Conservation (phyloP, 495 filamentous ascomycete species). For the Neurospora tetraspora region DNA sequence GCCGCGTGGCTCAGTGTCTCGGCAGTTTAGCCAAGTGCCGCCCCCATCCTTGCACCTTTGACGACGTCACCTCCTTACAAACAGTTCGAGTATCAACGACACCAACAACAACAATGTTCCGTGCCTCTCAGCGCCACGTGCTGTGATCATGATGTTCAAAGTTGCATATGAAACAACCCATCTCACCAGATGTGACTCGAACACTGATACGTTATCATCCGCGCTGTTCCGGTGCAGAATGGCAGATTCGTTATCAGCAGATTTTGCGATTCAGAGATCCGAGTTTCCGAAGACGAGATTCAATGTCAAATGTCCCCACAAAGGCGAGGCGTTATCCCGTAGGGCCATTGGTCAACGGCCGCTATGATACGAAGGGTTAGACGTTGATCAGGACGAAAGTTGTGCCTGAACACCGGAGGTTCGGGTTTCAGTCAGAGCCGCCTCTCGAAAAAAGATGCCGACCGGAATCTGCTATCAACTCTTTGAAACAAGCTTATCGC, state of each 20-base stretch:
- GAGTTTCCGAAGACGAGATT: background rate
- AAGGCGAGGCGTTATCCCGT: background rate
- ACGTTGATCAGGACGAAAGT: background rate
- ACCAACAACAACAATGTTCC: background rate
- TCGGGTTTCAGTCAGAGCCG: background rate
- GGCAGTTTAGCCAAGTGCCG: background rate
- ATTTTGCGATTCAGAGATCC: background rate
- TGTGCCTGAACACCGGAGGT: background rate
- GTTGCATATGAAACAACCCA: background rate
- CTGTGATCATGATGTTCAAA: background rate
- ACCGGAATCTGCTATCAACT: background rate
- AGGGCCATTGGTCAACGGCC: background rate
- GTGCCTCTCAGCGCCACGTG: too few relatives aligned
- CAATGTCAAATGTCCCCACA: background rate
- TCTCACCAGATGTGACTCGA: background rate
- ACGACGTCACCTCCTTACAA: background rate
- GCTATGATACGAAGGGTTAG: background rate
- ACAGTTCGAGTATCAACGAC: background rate
- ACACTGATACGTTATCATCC: background rate
- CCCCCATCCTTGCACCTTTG: background rate
- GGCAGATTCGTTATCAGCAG: background rate
- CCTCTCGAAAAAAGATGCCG: background rate
- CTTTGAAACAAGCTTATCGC: background rate
- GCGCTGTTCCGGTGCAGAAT: background rate
- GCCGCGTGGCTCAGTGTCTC: background rate